phyloP scores from a whole-genome alignment of 805 yeast species.

The Starmera quercuum region DNA sequence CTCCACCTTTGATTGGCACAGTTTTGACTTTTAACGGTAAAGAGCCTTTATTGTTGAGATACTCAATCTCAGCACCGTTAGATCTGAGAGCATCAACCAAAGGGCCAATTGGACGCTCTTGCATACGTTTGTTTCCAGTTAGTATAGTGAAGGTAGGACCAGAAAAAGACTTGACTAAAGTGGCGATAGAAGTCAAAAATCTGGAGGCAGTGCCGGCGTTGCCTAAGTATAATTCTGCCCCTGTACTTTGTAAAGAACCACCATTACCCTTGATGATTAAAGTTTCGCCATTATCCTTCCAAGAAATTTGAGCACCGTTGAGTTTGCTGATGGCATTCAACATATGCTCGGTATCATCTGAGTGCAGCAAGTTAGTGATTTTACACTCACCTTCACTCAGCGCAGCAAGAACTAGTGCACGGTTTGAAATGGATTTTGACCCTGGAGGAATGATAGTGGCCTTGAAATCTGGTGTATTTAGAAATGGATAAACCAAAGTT shows the following conservation, averaged over 20 bases:
- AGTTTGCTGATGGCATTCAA: slow-evolving; percentile 73
- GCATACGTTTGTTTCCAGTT: slow-evolving; percentile 96
- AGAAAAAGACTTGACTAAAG: slow-evolving; percentile 55
- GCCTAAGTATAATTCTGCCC: slow-evolving; percentile 75
- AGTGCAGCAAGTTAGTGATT: slow-evolving; percentile 80
- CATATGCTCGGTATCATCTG: slow-evolving; percentile 96
- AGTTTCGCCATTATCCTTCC: slow-evolving; percentile 89
- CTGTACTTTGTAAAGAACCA: slow-evolving; percentile 60
- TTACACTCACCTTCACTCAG: slow-evolving; percentile 80
- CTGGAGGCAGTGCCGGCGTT: slow-evolving; percentile 98
- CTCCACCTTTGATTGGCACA: slow-evolving; percentile 80
- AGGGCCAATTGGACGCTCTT: slow-evolving; percentile 95
- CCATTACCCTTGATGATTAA: slow-evolving; percentile 80
- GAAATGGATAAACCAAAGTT: slow-evolving; percentile 55
- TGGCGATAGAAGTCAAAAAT: slow-evolving; percentile 85
- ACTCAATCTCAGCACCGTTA: slow-evolving; percentile 73
- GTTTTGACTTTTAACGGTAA: slow-evolving; percentile 72
- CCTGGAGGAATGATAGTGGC: slow-evolving; percentile 80
- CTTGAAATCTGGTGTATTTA: slow-evolving; percentile 18
- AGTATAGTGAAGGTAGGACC: slow-evolving; percentile 34
- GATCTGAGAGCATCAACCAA: slow-evolving; percentile 81
- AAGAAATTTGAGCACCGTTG: slow-evolving; percentile 71
- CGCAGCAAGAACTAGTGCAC: slow-evolving; percentile 91
- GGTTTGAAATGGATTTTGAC: slow-evolving; percentile 91
- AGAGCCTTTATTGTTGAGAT: slow-evolving; percentile 70